A percentile compares a stretch with the other conserved stretches of the same genome.
These are phyloP conservation scores for Abortiporus biennis DNA, from an alignment of 1,284 basidiomycete genomes.

Conservation along the genomic window DNA sequence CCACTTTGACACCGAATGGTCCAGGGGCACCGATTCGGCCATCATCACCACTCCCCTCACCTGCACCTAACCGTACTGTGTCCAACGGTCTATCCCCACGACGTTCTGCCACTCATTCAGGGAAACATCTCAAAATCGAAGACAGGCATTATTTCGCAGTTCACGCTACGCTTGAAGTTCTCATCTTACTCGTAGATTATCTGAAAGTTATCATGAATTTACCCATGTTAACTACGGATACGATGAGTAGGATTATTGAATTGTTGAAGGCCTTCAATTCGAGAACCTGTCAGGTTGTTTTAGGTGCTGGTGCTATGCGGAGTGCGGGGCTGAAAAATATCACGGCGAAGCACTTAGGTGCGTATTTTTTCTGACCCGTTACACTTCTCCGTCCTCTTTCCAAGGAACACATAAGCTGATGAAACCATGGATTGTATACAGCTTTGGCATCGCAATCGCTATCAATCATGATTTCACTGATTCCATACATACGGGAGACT, in stretches of 20 bases:
- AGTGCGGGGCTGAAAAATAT: constrained; percentile 98
- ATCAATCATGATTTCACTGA: constrained; percentile 91
- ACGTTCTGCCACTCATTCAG: constrained; percentile 28
- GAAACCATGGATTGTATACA: too few relatives aligned
- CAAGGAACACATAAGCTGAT: constrained; percentile 12
- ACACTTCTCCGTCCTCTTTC: constrained; percentile 5
- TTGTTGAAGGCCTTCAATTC: constrained; percentile 98
- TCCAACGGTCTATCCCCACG: not conserved
- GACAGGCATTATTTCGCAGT: constrained; percentile 83
- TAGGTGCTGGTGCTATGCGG: constrained; percentile 97
- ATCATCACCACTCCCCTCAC: constrained; percentile 25
- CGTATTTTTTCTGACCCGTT: constrained; percentile 16
- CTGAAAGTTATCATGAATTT: constrained; percentile 86
- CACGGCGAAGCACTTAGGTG: constrained; percentile 94
- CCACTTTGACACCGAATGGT: constrained; percentile 14
- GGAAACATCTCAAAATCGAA: constrained; percentile 83
- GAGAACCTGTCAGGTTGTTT: constrained; percentile 94
- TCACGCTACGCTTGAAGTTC: constrained; percentile 75
- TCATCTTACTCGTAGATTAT: constrained; percentile 82
- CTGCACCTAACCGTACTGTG: constrained; percentile 7
- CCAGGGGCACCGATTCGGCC: constrained; percentile 14
- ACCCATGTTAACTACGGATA: constrained; percentile 86
- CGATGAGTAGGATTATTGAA: constrained; percentile 91
- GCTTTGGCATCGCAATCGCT: constrained; percentile 94
- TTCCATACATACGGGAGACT: constrained; percentile 93